Evolutionary conservation across 2,329 filamentous ascomycete genomes (phyloP).

Genomic region (Xylariaceae sp.): DNA sequence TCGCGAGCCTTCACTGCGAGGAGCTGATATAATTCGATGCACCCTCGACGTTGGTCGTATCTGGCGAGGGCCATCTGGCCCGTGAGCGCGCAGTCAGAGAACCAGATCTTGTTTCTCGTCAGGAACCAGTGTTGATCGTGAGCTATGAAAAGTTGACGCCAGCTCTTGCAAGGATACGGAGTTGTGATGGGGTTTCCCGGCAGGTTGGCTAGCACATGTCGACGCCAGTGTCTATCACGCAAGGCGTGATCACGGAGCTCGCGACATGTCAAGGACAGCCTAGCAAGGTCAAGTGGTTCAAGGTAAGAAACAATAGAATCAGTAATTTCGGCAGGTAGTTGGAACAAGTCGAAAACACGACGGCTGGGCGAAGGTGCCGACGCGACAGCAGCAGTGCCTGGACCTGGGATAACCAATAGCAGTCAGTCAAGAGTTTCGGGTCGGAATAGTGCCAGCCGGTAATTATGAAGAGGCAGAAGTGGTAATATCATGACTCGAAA

Average conservation of each 20-base stretch:
- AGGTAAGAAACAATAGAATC: conserved; percentile 66
- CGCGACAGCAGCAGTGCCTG: background rate
- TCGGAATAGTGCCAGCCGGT: background rate
- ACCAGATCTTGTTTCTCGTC: conserved; percentile 76
- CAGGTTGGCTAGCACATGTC: conserved; percentile 62
- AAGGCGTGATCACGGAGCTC: conserved; percentile 53
- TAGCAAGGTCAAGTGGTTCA: conserved; percentile 56
- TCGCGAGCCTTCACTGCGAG: conserved; percentile 57
- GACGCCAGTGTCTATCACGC: conserved; percentile 67
- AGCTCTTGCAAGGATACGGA: conserved; percentile 57
- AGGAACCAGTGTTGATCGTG: conserved; percentile 85
- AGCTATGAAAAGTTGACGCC: conserved; percentile 64
- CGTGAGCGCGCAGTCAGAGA: conserved; percentile 65
- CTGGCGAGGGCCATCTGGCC: conserved; percentile 72
- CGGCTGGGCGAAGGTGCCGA: conserved; percentile 7
- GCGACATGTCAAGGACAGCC: conserved; percentile 56
- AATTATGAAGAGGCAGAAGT: background rate
- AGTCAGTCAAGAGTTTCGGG: conserved; percentile 1
- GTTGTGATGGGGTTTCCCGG: conserved; percentile 49
- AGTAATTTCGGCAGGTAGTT: conserved; percentile 70
- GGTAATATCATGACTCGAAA: background rate
- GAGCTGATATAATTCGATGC: conserved; percentile 76
- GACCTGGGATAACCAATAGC: background rate
- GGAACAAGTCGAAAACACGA: conserved; percentile 36
- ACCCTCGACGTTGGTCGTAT: conserved; percentile 66